Evolutionary conservation across 352 stramenopile genomes (phyloP).

Genomic region (Pythium monospermum): DNA sequence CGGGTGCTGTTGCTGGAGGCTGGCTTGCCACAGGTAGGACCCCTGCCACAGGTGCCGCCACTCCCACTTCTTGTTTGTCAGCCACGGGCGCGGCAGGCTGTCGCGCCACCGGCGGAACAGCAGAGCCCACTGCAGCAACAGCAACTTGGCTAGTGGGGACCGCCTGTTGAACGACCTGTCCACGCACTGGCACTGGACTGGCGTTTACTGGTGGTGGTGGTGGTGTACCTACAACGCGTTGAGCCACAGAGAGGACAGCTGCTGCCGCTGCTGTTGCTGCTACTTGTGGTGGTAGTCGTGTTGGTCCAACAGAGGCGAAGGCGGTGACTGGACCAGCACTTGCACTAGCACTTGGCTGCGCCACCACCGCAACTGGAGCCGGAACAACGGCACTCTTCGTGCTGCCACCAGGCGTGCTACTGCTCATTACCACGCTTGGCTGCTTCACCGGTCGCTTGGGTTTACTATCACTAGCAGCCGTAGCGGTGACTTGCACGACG

Average conservation of each 20-base stretch:
- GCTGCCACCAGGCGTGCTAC: no score
- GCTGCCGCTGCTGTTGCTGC: neutral
- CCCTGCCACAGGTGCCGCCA: neutral
- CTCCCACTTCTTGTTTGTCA: neutral
- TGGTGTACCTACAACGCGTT: neutral
- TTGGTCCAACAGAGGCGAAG: neutral
- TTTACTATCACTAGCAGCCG: neutral
- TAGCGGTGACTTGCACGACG: conserved; percentile 5
- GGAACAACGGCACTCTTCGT: no score
- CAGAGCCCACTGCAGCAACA: neutral
- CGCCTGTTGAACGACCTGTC: neutral
- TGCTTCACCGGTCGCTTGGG: neutral
- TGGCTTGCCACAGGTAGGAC: neutral
- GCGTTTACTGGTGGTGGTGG: neutral
- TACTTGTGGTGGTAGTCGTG: neutral
- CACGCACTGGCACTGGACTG: neutral
- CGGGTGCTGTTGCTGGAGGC: conserved; percentile 26
- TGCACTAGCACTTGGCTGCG: no score
- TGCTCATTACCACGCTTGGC: neutral
- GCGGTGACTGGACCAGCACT: no score
- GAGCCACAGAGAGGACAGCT: neutral
- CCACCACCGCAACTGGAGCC: no score
- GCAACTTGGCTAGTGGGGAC: neutral
- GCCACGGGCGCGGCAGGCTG: neutral
- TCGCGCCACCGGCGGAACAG: neutral